Percentiles rank a stretch among this genome's conserved stretches.
These are phyloP conservation scores for Bacidia gigantensis DNA, from an alignment of 495 filamentous ascomycete species.

Conservation along the genomic window DNA sequence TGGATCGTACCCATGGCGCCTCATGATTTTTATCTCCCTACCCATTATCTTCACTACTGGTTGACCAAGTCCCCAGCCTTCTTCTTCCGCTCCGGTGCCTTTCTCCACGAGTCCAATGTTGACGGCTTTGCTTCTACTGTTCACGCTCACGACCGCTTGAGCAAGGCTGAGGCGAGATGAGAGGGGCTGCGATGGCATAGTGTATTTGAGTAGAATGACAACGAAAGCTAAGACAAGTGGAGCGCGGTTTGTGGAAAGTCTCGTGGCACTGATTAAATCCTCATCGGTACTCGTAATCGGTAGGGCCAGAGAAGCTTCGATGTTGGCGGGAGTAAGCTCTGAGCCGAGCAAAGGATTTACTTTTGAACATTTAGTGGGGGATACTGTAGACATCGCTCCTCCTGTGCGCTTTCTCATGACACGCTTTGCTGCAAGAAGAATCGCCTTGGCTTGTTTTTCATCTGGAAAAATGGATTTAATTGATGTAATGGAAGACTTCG, in stretches of 20 bases:
- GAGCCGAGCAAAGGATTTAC: slow-evolving; percentile 25
- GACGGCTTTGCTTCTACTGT: slow-evolving; percentile 59
- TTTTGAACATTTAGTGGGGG: slow-evolving; percentile 32
- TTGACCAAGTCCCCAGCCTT: slow-evolving; percentile 64
- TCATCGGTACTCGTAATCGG: slow-evolving; percentile 40
- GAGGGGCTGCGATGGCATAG: slow-evolving; percentile 72
- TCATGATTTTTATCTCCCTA: slow-evolving; percentile 56
- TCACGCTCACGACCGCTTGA: slow-evolving; percentile 66
- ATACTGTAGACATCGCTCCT: slow-evolving; percentile 22
- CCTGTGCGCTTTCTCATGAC: slow-evolving; percentile 43
- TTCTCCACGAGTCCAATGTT: slow-evolving; percentile 52
- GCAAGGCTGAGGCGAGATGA: slow-evolving; percentile 66
- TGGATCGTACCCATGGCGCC: slow-evolving; percentile 64
- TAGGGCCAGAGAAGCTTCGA: slow-evolving; percentile 52
- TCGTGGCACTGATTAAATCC: slow-evolving; percentile 40
- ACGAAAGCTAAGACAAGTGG: slow-evolving; percentile 73
- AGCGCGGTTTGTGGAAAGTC: slow-evolving; percentile 61
- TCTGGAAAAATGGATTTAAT: slow-evolving; percentile 51
- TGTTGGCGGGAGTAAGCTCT: slow-evolving; percentile 41
- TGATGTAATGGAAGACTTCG: slow-evolving; percentile 39
- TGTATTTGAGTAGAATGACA: slow-evolving; percentile 54
- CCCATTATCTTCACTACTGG: slow-evolving; percentile 56
- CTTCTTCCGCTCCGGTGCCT: slow-evolving; percentile 50
- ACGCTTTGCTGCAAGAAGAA: slow-evolving; percentile 46
- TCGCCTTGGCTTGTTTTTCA: slow-evolving; percentile 54